Percentiles rank a stretch among this genome's conserved stretches.
These are phyloP conservation scores for Metroxylon sagu DNA, from an alignment of 176 grass and related monocot species.

Conservation along the genomic window DNA sequence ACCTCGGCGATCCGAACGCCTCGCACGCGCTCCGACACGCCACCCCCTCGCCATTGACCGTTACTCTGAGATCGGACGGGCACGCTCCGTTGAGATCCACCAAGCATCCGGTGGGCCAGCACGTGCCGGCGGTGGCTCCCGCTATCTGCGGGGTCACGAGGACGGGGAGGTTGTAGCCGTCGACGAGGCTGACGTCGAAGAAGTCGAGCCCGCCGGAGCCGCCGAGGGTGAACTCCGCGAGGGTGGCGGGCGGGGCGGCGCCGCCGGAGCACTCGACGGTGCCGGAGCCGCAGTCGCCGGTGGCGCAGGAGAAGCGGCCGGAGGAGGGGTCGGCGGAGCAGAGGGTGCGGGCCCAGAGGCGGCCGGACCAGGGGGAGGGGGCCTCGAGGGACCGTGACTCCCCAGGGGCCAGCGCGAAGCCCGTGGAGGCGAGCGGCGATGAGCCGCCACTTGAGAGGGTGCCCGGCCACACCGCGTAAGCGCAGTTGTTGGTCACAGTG, in stretches of 20 bases:
- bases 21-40: conserved; percentile 77
- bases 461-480: conserved; percentile 55
- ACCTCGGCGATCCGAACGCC: conserved; percentile 40
- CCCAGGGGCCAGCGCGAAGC: conserved; percentile 47
- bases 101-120: conserved; percentile 41
- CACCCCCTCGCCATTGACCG: conserved; percentile 15
- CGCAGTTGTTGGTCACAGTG: conserved; percentile 49
- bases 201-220: conserved; percentile 29
- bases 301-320: conserved; percentile 37
- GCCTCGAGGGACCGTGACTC: conserved; percentile 35
- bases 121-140: background rate
- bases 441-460: conserved; percentile 45
- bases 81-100: conserved; percentile 47
- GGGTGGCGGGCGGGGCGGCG: conserved; percentile 33
- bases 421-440: conserved; percentile 35
- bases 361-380: conserved; percentile 51
- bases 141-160: conserved; percentile 14
- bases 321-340: conserved; percentile 24
- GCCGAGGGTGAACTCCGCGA: conserved; percentile 62
- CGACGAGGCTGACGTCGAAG: conserved; percentile 37
- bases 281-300: conserved; percentile 56
- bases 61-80: conserved; percentile 41
- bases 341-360: conserved; percentile 55
- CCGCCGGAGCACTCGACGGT: conserved; percentile 51
- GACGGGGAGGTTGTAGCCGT: conserved; percentile 28